phyloP scores from a whole-genome alignment of 1,284 basidiomycete species.

The Peniophora sp. region DNA sequence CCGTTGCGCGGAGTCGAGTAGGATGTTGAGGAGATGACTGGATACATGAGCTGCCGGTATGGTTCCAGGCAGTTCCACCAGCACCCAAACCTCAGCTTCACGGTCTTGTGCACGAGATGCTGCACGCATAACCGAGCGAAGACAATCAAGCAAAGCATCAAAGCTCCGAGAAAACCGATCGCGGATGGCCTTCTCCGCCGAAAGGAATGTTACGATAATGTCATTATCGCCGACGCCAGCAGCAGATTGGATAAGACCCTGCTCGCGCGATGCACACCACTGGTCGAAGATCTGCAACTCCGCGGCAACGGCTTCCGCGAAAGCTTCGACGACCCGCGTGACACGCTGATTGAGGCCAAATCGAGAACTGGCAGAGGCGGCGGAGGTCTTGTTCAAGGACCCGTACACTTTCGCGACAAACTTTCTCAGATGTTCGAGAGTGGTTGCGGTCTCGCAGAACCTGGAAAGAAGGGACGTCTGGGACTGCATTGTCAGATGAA shows the following conservation, averaged over 20 bases:
- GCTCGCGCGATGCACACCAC: constrained; percentile 70
- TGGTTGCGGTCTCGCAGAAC: constrained; percentile 50
- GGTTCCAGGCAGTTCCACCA: constrained; percentile 31
- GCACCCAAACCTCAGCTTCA: constrained; percentile 29
- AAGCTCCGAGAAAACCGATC: constrained; percentile 53
- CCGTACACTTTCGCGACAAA: constrained; percentile 40
- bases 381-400: constrained; percentile 12
- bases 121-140: constrained; percentile 17
- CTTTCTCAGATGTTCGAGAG: constrained; percentile 49
- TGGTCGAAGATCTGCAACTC: constrained; percentile 50
- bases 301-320: constrained; percentile 63
- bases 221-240: constrained; percentile 28
- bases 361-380: constrained; percentile 9
- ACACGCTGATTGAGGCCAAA: constrained; percentile 11
- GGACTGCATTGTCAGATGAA: constrained; percentile 56
- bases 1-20: constrained; percentile 48
- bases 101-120: constrained; percentile 23
- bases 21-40: constrained; percentile 51
- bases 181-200: constrained; percentile 49
- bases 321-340: constrained; percentile 71
- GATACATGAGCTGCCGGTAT: constrained; percentile 43
- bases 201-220: constrained; percentile 60
- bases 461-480: constrained; percentile 55
- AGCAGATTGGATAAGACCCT: constrained; percentile 49
- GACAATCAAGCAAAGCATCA: constrained; percentile 40